A percentile compares a stretch with the other conserved stretches of the same genome.
phyloP scores from a whole-genome alignment of 2,329 filamentous ascomycete genomes.

The Aspergillus cejpii region DNA sequence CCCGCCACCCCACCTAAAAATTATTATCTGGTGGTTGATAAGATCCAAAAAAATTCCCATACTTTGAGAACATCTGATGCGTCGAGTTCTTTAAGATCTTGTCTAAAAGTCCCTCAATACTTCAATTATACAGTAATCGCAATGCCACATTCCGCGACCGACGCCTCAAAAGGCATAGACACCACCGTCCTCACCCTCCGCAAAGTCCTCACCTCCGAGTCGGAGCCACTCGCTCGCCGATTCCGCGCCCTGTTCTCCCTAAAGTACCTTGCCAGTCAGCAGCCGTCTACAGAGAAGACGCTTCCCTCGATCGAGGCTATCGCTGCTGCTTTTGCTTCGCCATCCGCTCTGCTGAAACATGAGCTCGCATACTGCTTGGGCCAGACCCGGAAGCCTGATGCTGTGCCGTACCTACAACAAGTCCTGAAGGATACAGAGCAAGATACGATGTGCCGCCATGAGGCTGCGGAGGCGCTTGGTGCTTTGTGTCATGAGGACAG shows the following conservation, averaged over 20 bases:
- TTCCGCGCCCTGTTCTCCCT: slow-evolving; percentile 97
- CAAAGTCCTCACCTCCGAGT: slow-evolving; percentile 71
- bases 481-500: slow-evolving; percentile 72
- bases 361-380: slow-evolving; percentile 96
- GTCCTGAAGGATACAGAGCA: slow-evolving; percentile 74
- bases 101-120: background rate
- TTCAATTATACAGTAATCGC: slow-evolving; percentile 3
- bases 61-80: slow-evolving; percentile 7
- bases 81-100: too few relatives aligned
- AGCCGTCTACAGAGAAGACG: slow-evolving; percentile 51
- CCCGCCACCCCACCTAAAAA: slow-evolving; percentile 37
- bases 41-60: slow-evolving; percentile 30
- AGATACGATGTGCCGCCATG: slow-evolving; percentile 91
- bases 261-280: slow-evolving; percentile 76
- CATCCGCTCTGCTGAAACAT: slow-evolving; percentile 88
- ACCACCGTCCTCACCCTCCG: slow-evolving; percentile 47
- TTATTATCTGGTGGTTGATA: slow-evolving; percentile 30
- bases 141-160: slow-evolving; percentile 33
- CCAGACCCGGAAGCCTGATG: slow-evolving; percentile 72
- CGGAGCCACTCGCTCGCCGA: slow-evolving; percentile 73
- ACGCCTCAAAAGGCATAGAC: slow-evolving; percentile 21
- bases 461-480: slow-evolving; percentile 90
- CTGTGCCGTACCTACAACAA: slow-evolving; percentile 63
- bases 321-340: slow-evolving; percentile 74
- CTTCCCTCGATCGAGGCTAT: slow-evolving; percentile 70